A percentile compares a stretch with the other conserved stretches of the same genome.
Conservation (phyloP, 169 alveolate genomes). For the Eimeria necatrix region DNA sequence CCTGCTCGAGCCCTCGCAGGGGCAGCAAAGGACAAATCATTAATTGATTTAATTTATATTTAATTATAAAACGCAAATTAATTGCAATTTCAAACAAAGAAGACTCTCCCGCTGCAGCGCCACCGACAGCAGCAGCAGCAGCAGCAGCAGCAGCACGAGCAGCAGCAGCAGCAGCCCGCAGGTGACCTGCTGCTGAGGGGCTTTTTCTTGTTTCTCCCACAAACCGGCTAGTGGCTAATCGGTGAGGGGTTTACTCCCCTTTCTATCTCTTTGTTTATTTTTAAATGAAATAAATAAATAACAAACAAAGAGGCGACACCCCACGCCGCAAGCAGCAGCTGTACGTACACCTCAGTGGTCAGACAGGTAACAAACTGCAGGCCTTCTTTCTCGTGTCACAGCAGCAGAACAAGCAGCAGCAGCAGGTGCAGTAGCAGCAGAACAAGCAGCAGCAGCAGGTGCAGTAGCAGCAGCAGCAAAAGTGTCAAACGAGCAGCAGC, state of each 20-base stretch:
- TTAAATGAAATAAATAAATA: neutral
- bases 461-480: constrained; percentile 4
- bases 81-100: no score
- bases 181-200: neutral
- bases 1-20: no score
- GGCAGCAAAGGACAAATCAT: no score
- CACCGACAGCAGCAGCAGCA: neutral
- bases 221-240: no score
- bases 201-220: no score
- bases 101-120: neutral
- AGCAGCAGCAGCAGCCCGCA: neutral
- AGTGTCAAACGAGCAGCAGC: neutral
- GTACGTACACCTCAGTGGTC: neutral
- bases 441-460: neutral
- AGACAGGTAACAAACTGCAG: neutral
- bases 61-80: no score
- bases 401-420: neutral
- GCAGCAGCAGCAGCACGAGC: neutral
- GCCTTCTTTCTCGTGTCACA: no score
- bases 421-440: constrained; percentile 11
- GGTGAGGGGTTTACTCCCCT: no score
- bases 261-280: no score
- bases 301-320: neutral
- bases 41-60: no score
- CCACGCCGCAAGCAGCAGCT: neutral